phyloP scores from a whole-genome alignment of 768 basidiomycete genomes.

The Exsudoporus frostii region DNA sequence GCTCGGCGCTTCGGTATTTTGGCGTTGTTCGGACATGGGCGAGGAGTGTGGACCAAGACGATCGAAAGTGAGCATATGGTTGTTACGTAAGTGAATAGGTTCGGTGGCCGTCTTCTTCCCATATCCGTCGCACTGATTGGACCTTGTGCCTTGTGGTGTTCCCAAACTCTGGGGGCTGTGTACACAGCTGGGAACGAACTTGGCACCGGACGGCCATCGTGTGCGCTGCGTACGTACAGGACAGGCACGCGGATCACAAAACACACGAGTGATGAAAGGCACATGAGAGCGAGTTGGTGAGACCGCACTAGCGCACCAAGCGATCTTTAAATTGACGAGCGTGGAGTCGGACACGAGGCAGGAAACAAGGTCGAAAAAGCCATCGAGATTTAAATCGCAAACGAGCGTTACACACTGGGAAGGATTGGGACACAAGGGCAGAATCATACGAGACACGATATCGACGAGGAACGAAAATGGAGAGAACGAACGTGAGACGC shows the following conservation, averaged over 20 bases:
- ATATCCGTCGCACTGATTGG: no score
- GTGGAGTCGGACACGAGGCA: background rate
- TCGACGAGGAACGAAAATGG: background rate
- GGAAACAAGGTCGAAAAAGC: background rate
- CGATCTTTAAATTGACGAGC: no score
- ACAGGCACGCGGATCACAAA: background rate
- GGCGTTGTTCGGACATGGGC: constrained; percentile 18
- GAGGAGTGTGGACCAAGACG: background rate
- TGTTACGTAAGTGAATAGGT: background rate
- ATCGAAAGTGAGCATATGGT: background rate
- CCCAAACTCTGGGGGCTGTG: background rate
- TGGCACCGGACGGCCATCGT: no score
- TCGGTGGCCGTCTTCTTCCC: background rate
- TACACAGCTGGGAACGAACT: background rate
- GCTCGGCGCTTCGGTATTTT: constrained; percentile 6
- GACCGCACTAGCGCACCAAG: background rate
- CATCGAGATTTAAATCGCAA: background rate
- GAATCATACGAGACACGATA: background rate
- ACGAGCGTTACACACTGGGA: background rate
- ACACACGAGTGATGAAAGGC: background rate
- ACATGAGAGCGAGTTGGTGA: background rate
- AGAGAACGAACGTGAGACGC: constrained; percentile 4
- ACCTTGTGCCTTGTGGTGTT: no score
- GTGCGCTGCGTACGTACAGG: background rate
- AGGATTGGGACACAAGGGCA: background rate